These are phyloP conservation scores for Leccinum rimulosum DNA, from an alignment of 768 basidiomycete species.

Conservation along the genomic window DNA sequence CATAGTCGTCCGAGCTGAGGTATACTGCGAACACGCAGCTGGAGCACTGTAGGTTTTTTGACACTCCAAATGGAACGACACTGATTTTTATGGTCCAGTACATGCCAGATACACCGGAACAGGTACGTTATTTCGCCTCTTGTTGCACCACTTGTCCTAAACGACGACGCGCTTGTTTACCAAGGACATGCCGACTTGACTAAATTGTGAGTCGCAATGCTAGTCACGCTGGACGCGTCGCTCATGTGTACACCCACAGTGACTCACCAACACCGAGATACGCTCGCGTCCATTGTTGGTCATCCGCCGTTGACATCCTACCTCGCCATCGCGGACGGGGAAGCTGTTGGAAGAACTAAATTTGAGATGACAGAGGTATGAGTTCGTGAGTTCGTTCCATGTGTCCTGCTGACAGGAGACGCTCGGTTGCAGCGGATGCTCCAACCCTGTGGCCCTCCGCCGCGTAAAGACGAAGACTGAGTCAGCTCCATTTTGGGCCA, in stretches of 20 bases:
- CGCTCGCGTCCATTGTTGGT: constrained; percentile 88
- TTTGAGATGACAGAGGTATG: constrained; percentile 96
- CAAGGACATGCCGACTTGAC: constrained; percentile 93
- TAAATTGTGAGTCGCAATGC: constrained; percentile 70
- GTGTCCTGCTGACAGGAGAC: constrained; percentile 24
- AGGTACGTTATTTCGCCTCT: constrained; percentile 47
- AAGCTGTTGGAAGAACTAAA: constrained; percentile 81
- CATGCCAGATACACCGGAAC: constrained; percentile 97
- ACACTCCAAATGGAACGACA: background rate
- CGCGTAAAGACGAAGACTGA: constrained; percentile 78
- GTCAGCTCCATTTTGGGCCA: no score
- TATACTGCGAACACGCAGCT: constrained; percentile 39
- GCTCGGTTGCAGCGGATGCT: constrained; percentile 70
- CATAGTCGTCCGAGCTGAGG: no score
- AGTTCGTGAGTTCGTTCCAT: background rate
- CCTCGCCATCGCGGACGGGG: constrained; percentile 90
- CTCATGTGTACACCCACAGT: constrained; percentile 41
- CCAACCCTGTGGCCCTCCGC: constrained; percentile 91
- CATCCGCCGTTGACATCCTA: constrained; percentile 85
- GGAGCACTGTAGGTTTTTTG: constrained; percentile 73
- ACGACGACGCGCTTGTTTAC: constrained; percentile 1
- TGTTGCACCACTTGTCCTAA: constrained; percentile 4
- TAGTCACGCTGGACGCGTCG: background rate
- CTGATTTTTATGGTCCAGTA: constrained; percentile 32
- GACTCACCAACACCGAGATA: constrained; percentile 98